Evolutionary conservation across 1,284 basidiomycete species (phyloP).

Genomic region (Ceratobasidium sp.): DNA sequence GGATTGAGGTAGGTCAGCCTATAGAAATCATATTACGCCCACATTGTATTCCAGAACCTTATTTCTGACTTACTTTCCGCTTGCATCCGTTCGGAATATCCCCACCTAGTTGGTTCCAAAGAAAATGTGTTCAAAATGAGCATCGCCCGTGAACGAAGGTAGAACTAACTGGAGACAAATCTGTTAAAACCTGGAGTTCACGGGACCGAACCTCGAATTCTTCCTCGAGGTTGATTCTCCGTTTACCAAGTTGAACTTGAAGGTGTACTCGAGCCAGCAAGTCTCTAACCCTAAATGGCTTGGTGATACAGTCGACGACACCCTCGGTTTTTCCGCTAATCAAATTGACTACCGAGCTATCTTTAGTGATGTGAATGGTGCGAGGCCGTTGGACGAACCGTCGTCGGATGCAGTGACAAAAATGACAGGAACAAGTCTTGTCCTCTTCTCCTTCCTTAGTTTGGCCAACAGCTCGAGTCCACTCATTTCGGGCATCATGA

Average conservation of each 20-base stretch:
- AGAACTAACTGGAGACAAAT: conserved; percentile 40
- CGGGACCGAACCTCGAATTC: conserved; percentile 49
- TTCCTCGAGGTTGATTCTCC: conserved; percentile 47
- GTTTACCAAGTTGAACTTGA: conserved; percentile 47
- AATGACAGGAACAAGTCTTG: conserved; percentile 47
- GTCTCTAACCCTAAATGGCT: conserved; percentile 50
- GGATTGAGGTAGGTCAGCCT: conserved; percentile 33
- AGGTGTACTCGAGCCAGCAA: conserved; percentile 52
- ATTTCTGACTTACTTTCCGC: conserved; percentile 12
- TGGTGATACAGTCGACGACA: conserved; percentile 51
- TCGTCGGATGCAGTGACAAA: conserved; percentile 44
- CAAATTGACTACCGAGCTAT: background rate
- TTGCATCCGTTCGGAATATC: conserved; percentile 29
- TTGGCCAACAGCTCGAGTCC: conserved; percentile 13
- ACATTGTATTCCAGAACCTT: background rate
- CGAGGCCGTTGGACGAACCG: background rate
- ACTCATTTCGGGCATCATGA: conserved; percentile 29
- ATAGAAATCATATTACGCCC: background rate
- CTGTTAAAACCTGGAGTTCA: conserved; percentile 46
- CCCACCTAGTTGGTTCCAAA: conserved; percentile 9
- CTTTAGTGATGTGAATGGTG: conserved; percentile 44
- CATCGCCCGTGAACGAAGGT: background rate
- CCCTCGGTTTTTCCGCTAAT: conserved; percentile 42
- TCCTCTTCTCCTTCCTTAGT: conserved; percentile 17
- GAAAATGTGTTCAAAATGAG: background rate